Evolutionary conservation across 148 eudicot species (phyloP).

Genomic region (Oxyria digyna): DNA sequence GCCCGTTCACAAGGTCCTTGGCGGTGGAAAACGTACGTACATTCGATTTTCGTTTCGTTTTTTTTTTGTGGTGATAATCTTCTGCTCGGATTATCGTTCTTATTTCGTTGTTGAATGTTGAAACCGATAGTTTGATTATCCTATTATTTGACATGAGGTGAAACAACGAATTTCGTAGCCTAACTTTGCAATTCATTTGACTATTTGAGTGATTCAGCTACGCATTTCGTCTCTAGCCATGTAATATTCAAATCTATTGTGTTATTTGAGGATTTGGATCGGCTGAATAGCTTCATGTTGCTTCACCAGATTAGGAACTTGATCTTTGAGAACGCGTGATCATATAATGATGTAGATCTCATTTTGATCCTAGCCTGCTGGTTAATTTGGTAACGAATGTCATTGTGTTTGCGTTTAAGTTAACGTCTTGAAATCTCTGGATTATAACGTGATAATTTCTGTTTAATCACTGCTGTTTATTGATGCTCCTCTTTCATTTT

Average conservation of each 20-base stretch:
- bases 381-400: neutral
- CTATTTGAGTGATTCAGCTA: neutral
- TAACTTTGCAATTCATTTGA: neutral
- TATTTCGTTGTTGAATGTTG: neutral
- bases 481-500: no score
- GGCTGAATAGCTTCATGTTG: neutral
- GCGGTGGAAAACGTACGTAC: constrained; percentile 68
- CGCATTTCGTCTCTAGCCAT: neutral
- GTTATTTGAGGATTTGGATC: neutral
- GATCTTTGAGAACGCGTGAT: neutral
- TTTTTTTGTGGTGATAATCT: neutral
- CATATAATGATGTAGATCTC: neutral
- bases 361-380: neutral
- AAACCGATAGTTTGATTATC: neutral
- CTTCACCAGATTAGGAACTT: neutral
- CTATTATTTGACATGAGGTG: neutral
- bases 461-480: no score
- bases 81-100: neutral
- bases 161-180: neutral
- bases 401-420: neutral
- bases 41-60: neutral
- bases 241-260: neutral
- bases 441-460: no score
- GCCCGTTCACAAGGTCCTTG: constrained; percentile 68
- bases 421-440: neutral